These are phyloP conservation scores for Solanum chacoense DNA, from an alignment of 305 asterid species.

Conservation along the genomic window DNA sequence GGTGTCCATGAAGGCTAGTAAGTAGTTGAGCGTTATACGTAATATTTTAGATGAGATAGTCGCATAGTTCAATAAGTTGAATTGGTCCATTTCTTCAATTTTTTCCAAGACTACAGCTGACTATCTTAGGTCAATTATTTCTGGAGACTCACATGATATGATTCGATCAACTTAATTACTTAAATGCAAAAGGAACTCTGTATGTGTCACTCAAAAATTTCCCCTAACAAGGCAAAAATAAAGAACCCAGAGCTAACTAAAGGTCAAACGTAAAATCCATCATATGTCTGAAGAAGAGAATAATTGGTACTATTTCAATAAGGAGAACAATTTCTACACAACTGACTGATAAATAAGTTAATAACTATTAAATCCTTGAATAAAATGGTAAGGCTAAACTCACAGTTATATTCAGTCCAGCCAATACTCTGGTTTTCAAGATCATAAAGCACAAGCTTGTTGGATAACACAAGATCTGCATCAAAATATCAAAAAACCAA, in stretches of 20 bases:
- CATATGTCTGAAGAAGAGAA: neutral
- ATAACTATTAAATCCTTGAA: neutral
- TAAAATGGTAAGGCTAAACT: neutral
- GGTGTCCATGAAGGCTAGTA: neutral
- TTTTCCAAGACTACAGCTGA: neutral
- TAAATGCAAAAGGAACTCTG: neutral
- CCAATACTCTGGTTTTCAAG: conserved; percentile 24
- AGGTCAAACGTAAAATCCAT: neutral
- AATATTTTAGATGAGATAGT: neutral
- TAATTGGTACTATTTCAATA: neutral
- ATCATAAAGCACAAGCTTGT: conserved; percentile 27
- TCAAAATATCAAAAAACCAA: neutral
- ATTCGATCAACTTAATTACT: neutral
- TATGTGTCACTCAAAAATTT: neutral
- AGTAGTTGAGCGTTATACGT: neutral
- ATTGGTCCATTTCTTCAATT: neutral
- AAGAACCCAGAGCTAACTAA: neutral
- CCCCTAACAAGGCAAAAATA: neutral
- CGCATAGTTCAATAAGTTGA: neutral
- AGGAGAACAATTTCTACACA: neutral
- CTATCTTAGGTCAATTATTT: neutral
- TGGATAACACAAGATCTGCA: conserved; percentile 15
- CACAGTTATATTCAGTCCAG: conserved; percentile 21
- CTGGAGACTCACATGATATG: neutral
- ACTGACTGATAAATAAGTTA: neutral